Evolutionary conservation across 2,329 filamentous ascomycete species (phyloP).

Genomic region (Fusarium vanettenii): DNA sequence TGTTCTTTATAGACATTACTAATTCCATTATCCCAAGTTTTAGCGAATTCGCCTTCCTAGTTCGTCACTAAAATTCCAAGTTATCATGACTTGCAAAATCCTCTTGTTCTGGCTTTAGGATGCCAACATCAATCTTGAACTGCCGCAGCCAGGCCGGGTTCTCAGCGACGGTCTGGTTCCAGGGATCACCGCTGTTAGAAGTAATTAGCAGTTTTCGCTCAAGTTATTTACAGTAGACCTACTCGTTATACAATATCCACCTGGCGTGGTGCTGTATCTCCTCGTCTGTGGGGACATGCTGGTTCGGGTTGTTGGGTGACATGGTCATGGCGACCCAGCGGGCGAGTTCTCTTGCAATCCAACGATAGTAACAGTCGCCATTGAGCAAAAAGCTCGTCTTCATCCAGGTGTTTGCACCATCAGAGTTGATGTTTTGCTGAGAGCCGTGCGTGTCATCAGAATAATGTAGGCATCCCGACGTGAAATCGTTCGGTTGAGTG

Average conservation of each 20-base stretch:
- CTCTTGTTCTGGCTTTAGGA: not conserved
- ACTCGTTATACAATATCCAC: constrained; percentile 12
- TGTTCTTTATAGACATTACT: not conserved
- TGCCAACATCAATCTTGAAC: not conserved
- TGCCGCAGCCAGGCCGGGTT: not conserved
- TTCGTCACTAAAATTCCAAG: not conserved
- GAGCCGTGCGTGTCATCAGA: not conserved
- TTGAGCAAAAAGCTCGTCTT: not conserved
- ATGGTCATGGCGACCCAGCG: constrained; percentile 24
- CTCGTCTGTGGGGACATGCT: constrained; percentile 23
- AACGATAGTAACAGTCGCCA: not conserved
- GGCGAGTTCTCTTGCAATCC: constrained; percentile 15
- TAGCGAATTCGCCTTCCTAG: not conserved
- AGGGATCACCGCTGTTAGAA: not conserved
- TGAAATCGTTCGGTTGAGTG: not conserved
- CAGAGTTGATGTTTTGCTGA: not conserved
- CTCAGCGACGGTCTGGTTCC: not conserved
- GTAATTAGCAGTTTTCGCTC: not conserved
- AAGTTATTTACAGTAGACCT: not conserved
- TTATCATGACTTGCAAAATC: not conserved
- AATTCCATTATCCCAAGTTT: not conserved
- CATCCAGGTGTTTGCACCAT: not conserved
- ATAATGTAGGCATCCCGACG: not conserved
- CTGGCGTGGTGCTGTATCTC: constrained; percentile 24
- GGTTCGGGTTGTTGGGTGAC: constrained; percentile 26